These are phyloP conservation scores for Penicillium sp. DNA, from an alignment of 2,329 filamentous ascomycete species.

Conservation along the genomic window DNA sequence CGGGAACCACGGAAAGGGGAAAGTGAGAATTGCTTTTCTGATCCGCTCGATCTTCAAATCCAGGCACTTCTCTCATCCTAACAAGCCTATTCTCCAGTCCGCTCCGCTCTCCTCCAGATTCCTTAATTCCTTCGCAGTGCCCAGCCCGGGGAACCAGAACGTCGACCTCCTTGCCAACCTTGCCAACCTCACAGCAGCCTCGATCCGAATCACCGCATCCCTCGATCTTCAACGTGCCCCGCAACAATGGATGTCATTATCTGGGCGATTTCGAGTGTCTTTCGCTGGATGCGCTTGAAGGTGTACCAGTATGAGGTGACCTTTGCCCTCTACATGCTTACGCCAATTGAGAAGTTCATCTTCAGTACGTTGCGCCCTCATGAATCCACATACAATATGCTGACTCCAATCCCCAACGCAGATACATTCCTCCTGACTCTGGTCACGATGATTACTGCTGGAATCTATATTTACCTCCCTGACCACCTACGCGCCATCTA, in stretches of 20 bases:
- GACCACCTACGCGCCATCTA: constrained; percentile 83
- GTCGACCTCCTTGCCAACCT: background rate
- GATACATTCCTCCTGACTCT: constrained; percentile 92
- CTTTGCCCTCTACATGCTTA: constrained; percentile 95
- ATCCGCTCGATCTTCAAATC: background rate
- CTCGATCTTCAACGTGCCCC: constrained; percentile 1
- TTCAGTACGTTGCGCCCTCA: constrained; percentile 70
- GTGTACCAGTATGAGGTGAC: constrained; percentile 98
- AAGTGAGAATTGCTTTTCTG: constrained; percentile 4
- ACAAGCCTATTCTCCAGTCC: background rate
- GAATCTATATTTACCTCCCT: constrained; percentile 87
- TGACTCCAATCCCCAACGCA: constrained; percentile 39
- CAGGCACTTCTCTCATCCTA: background rate
- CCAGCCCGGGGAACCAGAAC: background rate
- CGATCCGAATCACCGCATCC: background rate
- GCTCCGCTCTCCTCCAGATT: background rate
- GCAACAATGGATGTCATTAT: constrained; percentile 30
- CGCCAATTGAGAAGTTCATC: constrained; percentile 91
- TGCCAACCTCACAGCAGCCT: background rate
- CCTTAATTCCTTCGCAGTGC: background rate
- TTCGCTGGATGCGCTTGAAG: constrained; percentile 90
- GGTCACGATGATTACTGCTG: constrained; percentile 80
- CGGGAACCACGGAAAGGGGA: constrained; percentile 8
- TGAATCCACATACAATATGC: background rate
- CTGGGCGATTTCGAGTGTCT: constrained; percentile 54